A percentile compares a stretch with the other conserved stretches of the same genome.
These are phyloP conservation scores for Trypanosoma boissoni DNA, from an alignment of 208 protist genomes.

Conservation along the genomic window DNA sequence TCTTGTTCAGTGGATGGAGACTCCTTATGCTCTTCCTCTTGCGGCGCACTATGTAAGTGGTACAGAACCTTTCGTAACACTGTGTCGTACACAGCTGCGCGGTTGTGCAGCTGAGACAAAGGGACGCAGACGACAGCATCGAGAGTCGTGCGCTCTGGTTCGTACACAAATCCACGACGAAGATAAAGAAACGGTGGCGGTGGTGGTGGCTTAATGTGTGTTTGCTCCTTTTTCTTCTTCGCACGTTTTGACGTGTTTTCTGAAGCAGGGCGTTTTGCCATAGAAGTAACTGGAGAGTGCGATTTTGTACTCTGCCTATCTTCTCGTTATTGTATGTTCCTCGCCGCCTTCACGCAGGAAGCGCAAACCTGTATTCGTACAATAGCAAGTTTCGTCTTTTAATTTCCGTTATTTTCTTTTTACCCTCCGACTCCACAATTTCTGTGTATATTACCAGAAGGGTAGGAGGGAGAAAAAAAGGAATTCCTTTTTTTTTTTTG, in stretches of 20 bases:
- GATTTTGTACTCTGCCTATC: too few species aligned
- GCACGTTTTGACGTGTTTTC: not conserved
- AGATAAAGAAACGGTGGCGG: constrained; percentile 40
- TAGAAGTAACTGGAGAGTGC: not conserved
- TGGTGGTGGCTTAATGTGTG: not conserved
- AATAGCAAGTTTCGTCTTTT: too few species aligned
- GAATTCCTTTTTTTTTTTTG: too few species aligned
- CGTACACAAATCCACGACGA: constrained; percentile 31
- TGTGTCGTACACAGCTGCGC: constrained; percentile 31
- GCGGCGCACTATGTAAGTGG: constrained; percentile 28
- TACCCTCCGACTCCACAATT: too few species aligned
- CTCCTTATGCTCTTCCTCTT: constrained; percentile 15
- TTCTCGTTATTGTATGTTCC: too few species aligned
- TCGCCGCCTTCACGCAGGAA: too few species aligned
- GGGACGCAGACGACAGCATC: constrained; percentile 44
- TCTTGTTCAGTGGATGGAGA: too few species aligned
- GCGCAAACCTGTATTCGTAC: too few species aligned
- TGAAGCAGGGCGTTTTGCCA: not conserved
- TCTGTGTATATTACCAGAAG: too few species aligned
- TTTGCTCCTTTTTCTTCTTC: constrained; percentile 1
- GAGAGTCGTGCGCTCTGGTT: constrained; percentile 24
- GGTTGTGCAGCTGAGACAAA: constrained; percentile 36
- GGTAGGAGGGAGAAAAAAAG: too few species aligned
- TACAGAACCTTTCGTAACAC: constrained; percentile 51
- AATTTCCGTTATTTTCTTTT: too few species aligned